These are phyloP conservation scores for Avena sativa DNA, from an alignment of 176 grass and related monocot genomes.

Conservation along the genomic window DNA sequence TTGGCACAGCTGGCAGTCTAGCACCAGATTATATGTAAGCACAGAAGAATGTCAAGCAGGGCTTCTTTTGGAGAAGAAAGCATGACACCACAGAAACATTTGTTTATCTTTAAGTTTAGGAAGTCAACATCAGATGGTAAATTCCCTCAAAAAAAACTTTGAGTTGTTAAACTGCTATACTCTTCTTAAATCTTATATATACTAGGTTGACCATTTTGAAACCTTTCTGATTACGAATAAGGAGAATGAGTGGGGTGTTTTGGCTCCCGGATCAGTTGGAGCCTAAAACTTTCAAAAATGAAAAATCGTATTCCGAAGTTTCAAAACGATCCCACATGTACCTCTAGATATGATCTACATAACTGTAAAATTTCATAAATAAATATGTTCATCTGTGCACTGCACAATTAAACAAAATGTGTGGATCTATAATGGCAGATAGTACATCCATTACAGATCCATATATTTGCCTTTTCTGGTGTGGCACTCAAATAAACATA, in stretches of 20 bases:
- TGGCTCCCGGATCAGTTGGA: not conserved
- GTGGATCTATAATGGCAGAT: not conserved
- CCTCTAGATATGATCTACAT: not conserved
- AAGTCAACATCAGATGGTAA: not conserved
- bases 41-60: not conserved
- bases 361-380: not conserved
- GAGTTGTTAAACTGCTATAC: slow-evolving; percentile 5
- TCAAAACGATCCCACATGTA: not conserved
- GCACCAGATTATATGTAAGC: not conserved
- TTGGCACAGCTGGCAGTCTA: not conserved
- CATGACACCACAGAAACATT: not conserved
- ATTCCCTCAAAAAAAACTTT: not conserved
- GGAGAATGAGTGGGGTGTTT: not conserved
- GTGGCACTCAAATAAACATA: not conserved
- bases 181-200: slow-evolving; percentile 25
- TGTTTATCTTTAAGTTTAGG: not conserved
- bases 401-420: not conserved
- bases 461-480: not conserved
- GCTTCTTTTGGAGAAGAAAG: not conserved
- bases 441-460: not conserved
- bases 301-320: not conserved
- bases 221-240: slow-evolving; percentile 11
- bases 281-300: not conserved
- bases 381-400: not conserved
- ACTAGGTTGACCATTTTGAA: not conserved